Base-by-base conservation (phyloP, 2,329 filamentous ascomycete genomes). In the Corynespora cassiicola region DNA sequence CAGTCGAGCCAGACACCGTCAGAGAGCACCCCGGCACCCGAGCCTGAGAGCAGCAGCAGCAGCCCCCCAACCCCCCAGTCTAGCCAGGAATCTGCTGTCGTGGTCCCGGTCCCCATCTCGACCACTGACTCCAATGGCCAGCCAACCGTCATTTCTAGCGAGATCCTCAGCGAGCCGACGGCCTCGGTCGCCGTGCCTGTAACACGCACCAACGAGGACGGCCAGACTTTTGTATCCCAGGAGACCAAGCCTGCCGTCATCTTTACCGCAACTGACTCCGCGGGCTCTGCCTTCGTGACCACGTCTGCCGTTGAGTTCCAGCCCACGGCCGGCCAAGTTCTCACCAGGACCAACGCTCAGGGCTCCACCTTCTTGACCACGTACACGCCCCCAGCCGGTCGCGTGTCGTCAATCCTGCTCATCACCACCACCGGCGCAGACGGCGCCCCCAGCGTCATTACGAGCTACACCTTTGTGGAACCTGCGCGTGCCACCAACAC, bases 351-450 rank as follows among this genome's bases (percentile, higher is more conserved):
- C 8, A 61, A 77, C 44, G 55, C 48, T 2, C 16, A 44, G 6
- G 74, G 74, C 16, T 45, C 54, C 23, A 70, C 71, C 3, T 66
- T 76, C 38, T 47, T 74, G 33, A 73, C 74, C 3, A 77, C 75
- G 2, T 75, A 71, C 50, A 75, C 73, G 1, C 74, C 74, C 4
- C 61, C 53, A 30, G 72, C 66, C 29, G 72, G 66, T 14, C 54
- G 46, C 7, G 67, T 76, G 14, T 69, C 59, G 47, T 60, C 61
- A 30, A 45, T 76, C 18, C 61, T 69, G 19, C 48, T 75, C 3
- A 40, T 63, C 23, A 68, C 64, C 1, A 66, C 65, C 9, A 68
- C 61, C 6, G 58, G 59, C 10, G 31, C 49, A 0, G 46, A 63
- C 26, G 66, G 66, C 7, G 32, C 59, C 21, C 63, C 53, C 3